Percentiles rank a stretch among this genome's conserved stretches.
Evolutionary conservation across 208 protist species (phyloP).

Genomic region (Angomonas deanei): DNA sequence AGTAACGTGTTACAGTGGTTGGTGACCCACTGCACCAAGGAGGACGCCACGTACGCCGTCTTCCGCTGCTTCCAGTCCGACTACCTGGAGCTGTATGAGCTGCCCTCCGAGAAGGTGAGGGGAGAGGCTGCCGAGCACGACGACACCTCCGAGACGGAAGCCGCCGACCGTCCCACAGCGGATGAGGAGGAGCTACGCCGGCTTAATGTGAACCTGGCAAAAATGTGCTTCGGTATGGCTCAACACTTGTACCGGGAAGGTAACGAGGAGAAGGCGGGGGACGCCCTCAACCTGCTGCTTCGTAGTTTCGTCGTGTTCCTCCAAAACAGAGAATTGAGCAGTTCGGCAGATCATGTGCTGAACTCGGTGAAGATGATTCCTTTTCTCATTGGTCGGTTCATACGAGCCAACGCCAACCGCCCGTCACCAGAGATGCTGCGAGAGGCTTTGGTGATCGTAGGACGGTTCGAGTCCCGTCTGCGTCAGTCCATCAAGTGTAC

Average conservation of each 20-base stretch:
- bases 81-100: conserved; percentile 65
- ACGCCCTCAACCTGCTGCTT: conserved; percentile 50
- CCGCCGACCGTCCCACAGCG: neutral
- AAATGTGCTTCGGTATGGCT: conserved; percentile 69
- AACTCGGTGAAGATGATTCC: conserved; percentile 39
- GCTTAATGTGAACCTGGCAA: conserved; percentile 56
- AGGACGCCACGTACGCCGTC: conserved; percentile 63
- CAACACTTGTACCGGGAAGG: conserved; percentile 43
- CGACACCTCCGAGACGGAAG: neutral
- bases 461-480: conserved; percentile 50
- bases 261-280: conserved; percentile 26
- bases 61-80: conserved; percentile 46
- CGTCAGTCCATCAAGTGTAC: conserved; percentile 19
- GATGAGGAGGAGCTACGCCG: conserved; percentile 18
- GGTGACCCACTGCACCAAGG: conserved; percentile 46
- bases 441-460: conserved; percentile 53
- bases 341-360: conserved; percentile 13
- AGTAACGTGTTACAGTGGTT: conserved; percentile 76
- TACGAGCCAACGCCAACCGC: conserved; percentile 2
- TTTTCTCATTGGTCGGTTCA: conserved; percentile 29
- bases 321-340: conserved; percentile 19
- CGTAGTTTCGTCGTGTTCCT: conserved; percentile 54
- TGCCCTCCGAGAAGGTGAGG: conserved; percentile 23
- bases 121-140: neutral
- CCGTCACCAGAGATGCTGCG: conserved; percentile 26